Percentiles rank a stretch among this genome's conserved stretches.
These are phyloP conservation scores for Nectriaceae sp. DNA, from an alignment of 2,329 filamentous ascomycete genomes.

Conservation along the genomic window DNA sequence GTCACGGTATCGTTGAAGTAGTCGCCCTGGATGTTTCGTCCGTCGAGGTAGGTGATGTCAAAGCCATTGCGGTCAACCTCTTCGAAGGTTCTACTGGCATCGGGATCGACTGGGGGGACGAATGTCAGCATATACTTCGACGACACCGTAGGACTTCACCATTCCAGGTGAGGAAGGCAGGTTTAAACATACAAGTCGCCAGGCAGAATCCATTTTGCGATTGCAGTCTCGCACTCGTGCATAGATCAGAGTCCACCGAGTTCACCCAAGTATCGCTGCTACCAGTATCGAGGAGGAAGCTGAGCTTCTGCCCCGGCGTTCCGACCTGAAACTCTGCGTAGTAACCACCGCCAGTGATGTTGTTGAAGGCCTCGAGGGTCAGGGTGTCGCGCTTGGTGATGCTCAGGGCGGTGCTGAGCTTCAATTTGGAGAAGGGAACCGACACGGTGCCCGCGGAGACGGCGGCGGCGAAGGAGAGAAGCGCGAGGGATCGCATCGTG, in stretches of 20 bases:
- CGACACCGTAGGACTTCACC: too few relatives aligned
- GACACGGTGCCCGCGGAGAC: constrained; percentile 28
- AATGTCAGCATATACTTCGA: neutral
- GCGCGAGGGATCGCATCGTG: constrained; percentile 18
- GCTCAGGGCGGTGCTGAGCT: constrained; percentile 11
- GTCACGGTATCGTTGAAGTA: constrained; percentile 59
- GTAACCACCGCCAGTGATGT: constrained; percentile 56
- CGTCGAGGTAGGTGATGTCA: constrained; percentile 63
- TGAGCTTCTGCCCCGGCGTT: constrained; percentile 56
- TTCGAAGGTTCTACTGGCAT: constrained; percentile 50
- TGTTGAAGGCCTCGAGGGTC: constrained; percentile 49
- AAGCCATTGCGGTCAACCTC: constrained; percentile 48
- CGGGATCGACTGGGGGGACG: constrained; percentile 37
- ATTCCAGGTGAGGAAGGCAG: neutral
- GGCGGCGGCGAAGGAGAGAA: constrained; percentile 19
- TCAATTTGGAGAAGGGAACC: constrained; percentile 20
- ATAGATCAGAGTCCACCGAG: constrained; percentile 61
- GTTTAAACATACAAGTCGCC: constrained; percentile 38
- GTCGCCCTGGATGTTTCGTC: constrained; percentile 54
- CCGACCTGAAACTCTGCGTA: constrained; percentile 60
- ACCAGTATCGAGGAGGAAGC: constrained; percentile 62
- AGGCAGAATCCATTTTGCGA: constrained; percentile 32
- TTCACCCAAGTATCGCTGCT: constrained; percentile 65
- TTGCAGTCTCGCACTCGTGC: constrained; percentile 44
- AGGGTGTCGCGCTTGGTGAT: constrained; percentile 29